Conservation (phyloP, 345 rosid genomes). For the Litchi chinensis region DNA sequence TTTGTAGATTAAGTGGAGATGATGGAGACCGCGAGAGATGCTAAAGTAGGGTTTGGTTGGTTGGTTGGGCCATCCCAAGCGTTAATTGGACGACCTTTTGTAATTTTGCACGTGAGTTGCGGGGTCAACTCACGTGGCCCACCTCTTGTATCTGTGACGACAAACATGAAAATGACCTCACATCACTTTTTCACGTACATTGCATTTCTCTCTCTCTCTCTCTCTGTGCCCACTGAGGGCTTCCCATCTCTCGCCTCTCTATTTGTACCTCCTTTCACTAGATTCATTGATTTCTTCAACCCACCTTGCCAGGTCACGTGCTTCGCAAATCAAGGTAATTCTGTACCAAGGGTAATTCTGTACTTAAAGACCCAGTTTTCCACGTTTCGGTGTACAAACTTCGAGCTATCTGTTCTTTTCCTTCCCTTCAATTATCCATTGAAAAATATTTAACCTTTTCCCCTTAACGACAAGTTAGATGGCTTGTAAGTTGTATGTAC, state of each 20-base stretch:
- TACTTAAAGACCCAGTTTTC: background rate
- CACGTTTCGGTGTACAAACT: background rate
- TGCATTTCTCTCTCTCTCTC: background rate
- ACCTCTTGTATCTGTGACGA: conserved; percentile 30
- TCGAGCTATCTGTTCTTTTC: background rate
- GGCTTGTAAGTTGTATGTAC: no score
- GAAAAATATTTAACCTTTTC: no score
- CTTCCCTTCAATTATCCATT: background rate
- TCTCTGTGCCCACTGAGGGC: no score
- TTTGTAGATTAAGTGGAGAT: background rate
- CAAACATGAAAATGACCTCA: conserved; percentile 35
- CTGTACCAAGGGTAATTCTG: background rate
- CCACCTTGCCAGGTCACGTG: background rate
- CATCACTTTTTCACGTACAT: conserved; percentile 15
- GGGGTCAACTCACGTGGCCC: conserved; percentile 48
- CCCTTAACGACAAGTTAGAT: no score
- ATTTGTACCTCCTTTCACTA: background rate
- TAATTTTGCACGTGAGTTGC: conserved; percentile 44
- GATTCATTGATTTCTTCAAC: background rate
- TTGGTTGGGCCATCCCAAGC: conserved; percentile 9
- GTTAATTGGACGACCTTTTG: conserved; percentile 16
- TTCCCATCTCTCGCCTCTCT: background rate
- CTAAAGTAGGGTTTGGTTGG: background rate
- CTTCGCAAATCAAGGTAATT: background rate
- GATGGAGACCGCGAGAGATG: background rate